Evolutionary conservation across 805 yeast genomes (phyloP).

Genomic region (Metschnikowia proteae): DNA sequence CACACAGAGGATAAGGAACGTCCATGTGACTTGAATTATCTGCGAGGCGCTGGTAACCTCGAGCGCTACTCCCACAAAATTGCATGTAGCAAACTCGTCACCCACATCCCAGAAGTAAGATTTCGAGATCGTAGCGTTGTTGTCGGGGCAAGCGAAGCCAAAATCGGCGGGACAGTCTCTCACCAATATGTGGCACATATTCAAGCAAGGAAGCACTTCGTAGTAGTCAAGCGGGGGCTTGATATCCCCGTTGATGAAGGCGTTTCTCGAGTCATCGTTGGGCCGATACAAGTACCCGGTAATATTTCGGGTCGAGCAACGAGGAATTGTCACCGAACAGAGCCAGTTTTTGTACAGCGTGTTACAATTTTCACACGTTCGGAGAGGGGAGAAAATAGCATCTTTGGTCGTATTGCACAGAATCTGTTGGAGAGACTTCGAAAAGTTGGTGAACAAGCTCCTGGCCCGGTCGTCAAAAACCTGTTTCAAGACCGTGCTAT

Average conservation of each 20-base stretch:
- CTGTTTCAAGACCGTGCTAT: constrained; percentile 16
- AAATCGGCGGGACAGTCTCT: constrained; percentile 80
- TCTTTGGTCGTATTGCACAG: constrained; percentile 70
- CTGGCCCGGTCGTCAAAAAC: constrained; percentile 65
- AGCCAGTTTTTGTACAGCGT: constrained; percentile 79
- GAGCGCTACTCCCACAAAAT: constrained; percentile 29
- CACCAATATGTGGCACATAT: constrained; percentile 73
- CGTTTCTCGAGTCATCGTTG: constrained; percentile 54
- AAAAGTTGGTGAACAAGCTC: constrained; percentile 57
- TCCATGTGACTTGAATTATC: constrained; percentile 8
- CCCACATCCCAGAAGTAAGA: constrained; percentile 45
- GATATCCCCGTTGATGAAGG: constrained; percentile 46
- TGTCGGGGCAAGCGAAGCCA: constrained; percentile 68
- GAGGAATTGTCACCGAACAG: constrained; percentile 82
- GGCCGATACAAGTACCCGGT: constrained; percentile 46
- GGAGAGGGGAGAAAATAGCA: constrained; percentile 67
- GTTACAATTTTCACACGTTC: constrained; percentile 70
- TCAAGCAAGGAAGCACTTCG: constrained; percentile 84
- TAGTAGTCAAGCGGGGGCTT: constrained; percentile 60
- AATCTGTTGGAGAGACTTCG: constrained; percentile 69
- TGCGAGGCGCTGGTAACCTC: constrained; percentile 5
- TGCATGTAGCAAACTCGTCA: constrained; percentile 31
- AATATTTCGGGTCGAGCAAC: constrained; percentile 60
- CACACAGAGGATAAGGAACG: constrained; percentile 1
- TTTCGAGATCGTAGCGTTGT: constrained; percentile 27